Evolutionary conservation across 345 rosid genomes (phyloP).

Genomic region (Melastoma malabathricum): DNA sequence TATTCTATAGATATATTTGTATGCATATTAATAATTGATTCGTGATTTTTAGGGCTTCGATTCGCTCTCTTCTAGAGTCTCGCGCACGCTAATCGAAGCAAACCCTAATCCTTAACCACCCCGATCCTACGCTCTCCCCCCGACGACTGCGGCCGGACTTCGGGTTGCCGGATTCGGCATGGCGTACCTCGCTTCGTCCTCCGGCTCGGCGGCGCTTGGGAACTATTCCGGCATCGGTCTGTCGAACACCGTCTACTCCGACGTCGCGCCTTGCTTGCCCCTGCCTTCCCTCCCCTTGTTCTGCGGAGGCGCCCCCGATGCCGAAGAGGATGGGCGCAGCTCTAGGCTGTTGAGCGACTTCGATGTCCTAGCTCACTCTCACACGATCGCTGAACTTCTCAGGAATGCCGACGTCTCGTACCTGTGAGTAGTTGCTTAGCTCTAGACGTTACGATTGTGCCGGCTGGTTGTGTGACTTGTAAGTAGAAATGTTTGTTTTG

Average conservation of each 20-base stretch:
- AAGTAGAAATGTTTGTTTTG: no score
- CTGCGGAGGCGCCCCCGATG: conserved; percentile 53
- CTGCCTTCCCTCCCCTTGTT: conserved; percentile 81
- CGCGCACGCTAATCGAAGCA: conserved; percentile 5
- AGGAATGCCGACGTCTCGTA: conserved; percentile 68
- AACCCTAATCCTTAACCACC: background rate
- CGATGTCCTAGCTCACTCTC: conserved; percentile 58
- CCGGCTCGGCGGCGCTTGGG: conserved; percentile 12
- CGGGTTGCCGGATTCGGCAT: conserved; percentile 13
- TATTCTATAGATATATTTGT: no score
- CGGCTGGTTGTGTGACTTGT: background rate
- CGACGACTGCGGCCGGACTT: background rate
- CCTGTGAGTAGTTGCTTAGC: conserved; percentile 41
- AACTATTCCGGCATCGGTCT: conserved; percentile 60
- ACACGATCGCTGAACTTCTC: conserved; percentile 69
- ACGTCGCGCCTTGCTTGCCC: conserved; percentile 80
- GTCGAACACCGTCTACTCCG: conserved; percentile 85
- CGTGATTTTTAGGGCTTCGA: conserved; percentile 12
- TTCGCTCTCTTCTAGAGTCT: background rate
- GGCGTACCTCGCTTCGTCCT: conserved; percentile 22
- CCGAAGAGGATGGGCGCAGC: background rate
- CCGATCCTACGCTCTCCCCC: conserved; percentile 5
- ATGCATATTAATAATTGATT: no score
- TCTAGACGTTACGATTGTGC: background rate
- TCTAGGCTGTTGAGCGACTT: conserved; percentile 42